phyloP scores from a whole-genome alignment of 805 yeast species.

The Barnettozyma sucrosica region DNA sequence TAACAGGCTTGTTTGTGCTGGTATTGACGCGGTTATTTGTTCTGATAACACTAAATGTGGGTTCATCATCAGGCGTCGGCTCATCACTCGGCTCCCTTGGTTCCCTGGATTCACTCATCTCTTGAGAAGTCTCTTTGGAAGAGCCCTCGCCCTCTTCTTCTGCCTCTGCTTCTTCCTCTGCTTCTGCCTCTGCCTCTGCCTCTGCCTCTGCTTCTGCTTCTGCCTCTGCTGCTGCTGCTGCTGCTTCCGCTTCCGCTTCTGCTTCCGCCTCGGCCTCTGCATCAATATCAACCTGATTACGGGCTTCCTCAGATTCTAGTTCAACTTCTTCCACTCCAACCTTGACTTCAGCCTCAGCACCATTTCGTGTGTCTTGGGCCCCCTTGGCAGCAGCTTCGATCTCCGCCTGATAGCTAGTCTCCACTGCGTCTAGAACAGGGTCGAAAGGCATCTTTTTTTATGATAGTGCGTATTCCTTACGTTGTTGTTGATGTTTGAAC shows the following conservation, averaged over 20 bases:
- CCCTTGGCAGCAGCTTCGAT: background rate
- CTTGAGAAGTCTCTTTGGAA: background rate
- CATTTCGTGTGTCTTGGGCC: background rate
- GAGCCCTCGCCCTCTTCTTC: background rate
- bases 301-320: too few species aligned
- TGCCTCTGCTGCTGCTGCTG: too few species aligned
- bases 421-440: slow-evolving; percentile 2
- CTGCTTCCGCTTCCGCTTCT: too few species aligned
- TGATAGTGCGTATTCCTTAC: background rate
- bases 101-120: background rate
- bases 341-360: background rate
- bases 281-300: background rate
- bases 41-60: background rate
- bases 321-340: background rate
- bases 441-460: background rate
- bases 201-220: background rate
- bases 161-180: background rate
- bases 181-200: too few species aligned
- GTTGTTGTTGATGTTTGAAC: background rate
- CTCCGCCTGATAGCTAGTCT: background rate
- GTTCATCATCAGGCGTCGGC: background rate
- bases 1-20: slow-evolving; percentile 3
- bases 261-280: background rate
- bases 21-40: background rate
- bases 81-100: background rate